Percentiles rank a stretch among this genome's conserved stretches.
These are phyloP conservation scores for Hypoxylon sp. DNA, from an alignment of 2,329 filamentous ascomycete genomes.

Conservation along the genomic window DNA sequence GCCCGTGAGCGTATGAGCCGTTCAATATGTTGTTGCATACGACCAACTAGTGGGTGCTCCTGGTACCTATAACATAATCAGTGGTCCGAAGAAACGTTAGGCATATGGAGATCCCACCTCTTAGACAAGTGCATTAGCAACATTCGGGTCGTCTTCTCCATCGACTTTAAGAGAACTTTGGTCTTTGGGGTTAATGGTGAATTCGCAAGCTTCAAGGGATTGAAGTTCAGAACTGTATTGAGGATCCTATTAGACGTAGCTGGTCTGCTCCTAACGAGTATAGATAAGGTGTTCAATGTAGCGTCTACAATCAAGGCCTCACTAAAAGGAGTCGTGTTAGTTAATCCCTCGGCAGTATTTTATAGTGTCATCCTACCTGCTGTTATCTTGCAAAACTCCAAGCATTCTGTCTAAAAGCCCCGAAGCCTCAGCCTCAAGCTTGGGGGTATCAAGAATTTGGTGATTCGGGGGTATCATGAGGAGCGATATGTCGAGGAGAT, in stretches of 20 bases:
- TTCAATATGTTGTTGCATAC: constrained; percentile 91
- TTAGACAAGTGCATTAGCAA: constrained; percentile 87
- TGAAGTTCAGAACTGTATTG: constrained; percentile 89
- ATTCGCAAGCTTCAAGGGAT: constrained; percentile 85
- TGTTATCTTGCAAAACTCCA: constrained; percentile 86
- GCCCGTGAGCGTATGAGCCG: constrained; percentile 82
- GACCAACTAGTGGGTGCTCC: constrained; percentile 79
- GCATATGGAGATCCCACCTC: constrained; percentile 65
- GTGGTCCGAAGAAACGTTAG: constrained; percentile 45
- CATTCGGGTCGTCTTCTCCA: constrained; percentile 92
- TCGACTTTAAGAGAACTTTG: constrained; percentile 88
- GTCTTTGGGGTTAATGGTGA: constrained; percentile 82
- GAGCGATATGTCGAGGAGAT: constrained; percentile 82
- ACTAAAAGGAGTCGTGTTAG: constrained; percentile 63
- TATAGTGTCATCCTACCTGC: constrained; percentile 72
- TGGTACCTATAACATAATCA: constrained; percentile 73
- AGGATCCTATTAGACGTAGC: constrained; percentile 88
- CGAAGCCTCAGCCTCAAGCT: constrained; percentile 92
- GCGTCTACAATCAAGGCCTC: constrained; percentile 92
- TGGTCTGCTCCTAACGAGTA: constrained; percentile 85
- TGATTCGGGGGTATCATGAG: constrained; percentile 89
- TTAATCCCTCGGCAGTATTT: constrained; percentile 7
- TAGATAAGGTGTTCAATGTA: constrained; percentile 88
- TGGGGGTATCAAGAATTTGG: constrained; percentile 81
- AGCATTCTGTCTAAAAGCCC: constrained; percentile 92